Percentiles rank a stretch among this genome's conserved stretches.
Evolutionary conservation across 1,139 yeast species (phyloP).

Genomic region (Suhomyces bokatorum): DNA sequence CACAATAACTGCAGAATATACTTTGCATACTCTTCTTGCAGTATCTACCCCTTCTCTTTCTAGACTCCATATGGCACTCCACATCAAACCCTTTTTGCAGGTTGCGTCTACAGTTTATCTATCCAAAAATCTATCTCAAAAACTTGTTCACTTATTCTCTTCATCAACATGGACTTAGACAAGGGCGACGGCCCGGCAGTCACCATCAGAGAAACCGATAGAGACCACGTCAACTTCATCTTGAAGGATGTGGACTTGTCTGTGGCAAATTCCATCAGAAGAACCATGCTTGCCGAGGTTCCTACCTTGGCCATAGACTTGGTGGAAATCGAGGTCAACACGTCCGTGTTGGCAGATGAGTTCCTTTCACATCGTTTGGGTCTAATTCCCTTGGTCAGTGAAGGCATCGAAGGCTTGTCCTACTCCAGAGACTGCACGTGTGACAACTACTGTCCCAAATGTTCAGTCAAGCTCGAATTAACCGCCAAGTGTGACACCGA

Average conservation of each 20-base stretch:
- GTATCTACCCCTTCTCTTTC: too few species aligned
- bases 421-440: slow-evolving; percentile 96
- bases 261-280: slow-evolving; percentile 87
- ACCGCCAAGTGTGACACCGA: slow-evolving; percentile 89
- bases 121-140: slow-evolving; percentile 2
- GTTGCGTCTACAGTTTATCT: slow-evolving; percentile 1
- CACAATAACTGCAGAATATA: too few species aligned
- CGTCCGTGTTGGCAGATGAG: slow-evolving; percentile 95
- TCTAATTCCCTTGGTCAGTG: slow-evolving; percentile 80
- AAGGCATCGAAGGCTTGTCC: slow-evolving; percentile 74
- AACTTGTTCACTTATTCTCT: not conserved
- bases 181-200: slow-evolving; percentile 63
- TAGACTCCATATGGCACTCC: too few species aligned
- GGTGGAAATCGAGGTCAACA: slow-evolving; percentile 90
- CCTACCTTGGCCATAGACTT: slow-evolving; percentile 95
- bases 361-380: slow-evolving; percentile 93
- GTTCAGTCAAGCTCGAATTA: slow-evolving; percentile 83
- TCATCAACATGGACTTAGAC: slow-evolving; percentile 39
- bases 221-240: slow-evolving; percentile 88
- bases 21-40: too few species aligned
- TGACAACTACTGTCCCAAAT: slow-evolving; percentile 94
- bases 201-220: slow-evolving; percentile 81
- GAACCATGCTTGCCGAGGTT: slow-evolving; percentile 93
- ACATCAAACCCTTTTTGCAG: too few species aligned
- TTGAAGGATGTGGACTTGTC: slow-evolving; percentile 85